Evolutionary conservation across 2,329 filamentous ascomycete species (phyloP).

Genomic region (Colletotrichum sp.): DNA sequence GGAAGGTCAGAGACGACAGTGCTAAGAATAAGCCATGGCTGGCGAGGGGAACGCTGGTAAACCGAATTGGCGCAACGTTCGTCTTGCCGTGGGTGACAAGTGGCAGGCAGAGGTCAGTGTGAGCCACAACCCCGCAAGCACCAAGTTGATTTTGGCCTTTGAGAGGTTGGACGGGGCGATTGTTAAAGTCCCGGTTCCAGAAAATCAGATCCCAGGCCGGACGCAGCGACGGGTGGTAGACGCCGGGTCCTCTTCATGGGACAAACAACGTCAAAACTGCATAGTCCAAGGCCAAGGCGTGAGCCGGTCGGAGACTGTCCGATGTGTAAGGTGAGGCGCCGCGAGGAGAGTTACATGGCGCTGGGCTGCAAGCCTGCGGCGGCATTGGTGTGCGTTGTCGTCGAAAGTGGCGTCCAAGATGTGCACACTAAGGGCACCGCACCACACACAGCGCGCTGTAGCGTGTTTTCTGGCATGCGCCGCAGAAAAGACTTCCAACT

Average conservation of each 20-base stretch:
- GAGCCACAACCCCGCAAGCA: constrained; percentile 4
- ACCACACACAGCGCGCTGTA: not conserved
- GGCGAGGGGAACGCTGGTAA: constrained; percentile 13
- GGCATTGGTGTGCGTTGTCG: not conserved
- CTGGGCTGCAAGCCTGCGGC: not conserved
- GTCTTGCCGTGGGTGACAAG: constrained; percentile 10
- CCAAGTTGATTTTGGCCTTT: not conserved
- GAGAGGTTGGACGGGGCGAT: not conserved
- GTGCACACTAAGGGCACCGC: not conserved
- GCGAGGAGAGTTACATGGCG: not conserved
- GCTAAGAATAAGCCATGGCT: constrained; percentile 20
- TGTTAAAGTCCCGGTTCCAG: not conserved
- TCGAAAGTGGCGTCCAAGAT: not conserved
- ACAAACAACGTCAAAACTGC: not conserved
- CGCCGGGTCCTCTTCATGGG: not conserved
- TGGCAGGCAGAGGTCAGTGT: constrained; percentile 9
- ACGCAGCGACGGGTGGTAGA: not conserved
- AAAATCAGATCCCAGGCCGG: not conserved
- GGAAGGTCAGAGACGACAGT: constrained; percentile 1
- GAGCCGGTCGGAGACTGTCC: constrained; percentile 13
- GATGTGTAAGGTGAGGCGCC: not conserved
- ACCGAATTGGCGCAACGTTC: not conserved
- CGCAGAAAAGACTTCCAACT: not conserved
- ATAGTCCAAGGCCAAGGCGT: not conserved
- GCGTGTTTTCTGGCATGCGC: not conserved